phyloP scores from a whole-genome alignment of 2,329 filamentous ascomycete species.

The Ceratocystis huliohia region DNA sequence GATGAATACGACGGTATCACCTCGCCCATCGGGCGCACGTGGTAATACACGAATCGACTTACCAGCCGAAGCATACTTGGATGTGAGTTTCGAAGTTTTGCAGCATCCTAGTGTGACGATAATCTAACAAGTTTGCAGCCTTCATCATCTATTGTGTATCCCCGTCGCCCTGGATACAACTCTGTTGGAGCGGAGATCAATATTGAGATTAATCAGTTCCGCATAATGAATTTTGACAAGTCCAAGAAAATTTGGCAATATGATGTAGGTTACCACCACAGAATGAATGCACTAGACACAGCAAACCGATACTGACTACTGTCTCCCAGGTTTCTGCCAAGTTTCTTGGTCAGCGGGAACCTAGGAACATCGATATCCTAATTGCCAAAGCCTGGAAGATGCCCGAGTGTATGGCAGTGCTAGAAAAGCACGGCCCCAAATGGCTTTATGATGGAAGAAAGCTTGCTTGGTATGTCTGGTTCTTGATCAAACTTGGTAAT shows the following conservation, averaged over 20 bases:
- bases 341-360: constrained; percentile 14
- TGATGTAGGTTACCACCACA: constrained; percentile 48
- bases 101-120: background rate
- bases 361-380: constrained; percentile 36
- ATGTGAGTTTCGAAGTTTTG: constrained; percentile 26
- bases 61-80: constrained; percentile 43
- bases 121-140: background rate
- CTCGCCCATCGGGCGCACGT: constrained; percentile 26
- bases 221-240: constrained; percentile 46
- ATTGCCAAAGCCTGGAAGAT: constrained; percentile 60
- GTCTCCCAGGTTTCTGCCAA: constrained; percentile 16
- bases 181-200: constrained; percentile 41
- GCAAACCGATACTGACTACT: background rate
- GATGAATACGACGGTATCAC: constrained; percentile 27
- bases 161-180: constrained; percentile 44
- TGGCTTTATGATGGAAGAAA: constrained; percentile 76
- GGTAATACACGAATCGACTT: constrained; percentile 42
- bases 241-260: constrained; percentile 62
- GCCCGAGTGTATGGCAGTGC: constrained; percentile 27
- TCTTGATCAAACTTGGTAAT: background rate
- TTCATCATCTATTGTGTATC: constrained; percentile 15
- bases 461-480: constrained; percentile 59
- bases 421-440: constrained; percentile 34
- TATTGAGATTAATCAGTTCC: constrained; percentile 61
- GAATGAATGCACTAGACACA: background rate